Base-by-base conservation (phyloP, 495 filamentous ascomycete genomes). In the Cryomyces antarcticus region DNA sequence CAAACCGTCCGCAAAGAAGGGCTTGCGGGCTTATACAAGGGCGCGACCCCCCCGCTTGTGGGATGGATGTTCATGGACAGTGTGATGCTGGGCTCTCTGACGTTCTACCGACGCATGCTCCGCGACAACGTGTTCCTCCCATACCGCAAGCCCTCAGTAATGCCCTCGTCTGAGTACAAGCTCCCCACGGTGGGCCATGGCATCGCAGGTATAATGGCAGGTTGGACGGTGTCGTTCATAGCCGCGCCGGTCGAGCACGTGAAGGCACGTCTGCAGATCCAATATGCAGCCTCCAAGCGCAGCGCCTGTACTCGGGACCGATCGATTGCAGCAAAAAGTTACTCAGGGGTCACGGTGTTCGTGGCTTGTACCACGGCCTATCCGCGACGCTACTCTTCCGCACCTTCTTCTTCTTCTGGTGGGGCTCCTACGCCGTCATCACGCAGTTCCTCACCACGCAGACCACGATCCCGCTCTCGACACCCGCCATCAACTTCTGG, bases 41-140 rank as follows among this genome's bases (percentile, higher is more conserved):
- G 80, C 54, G 86, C 87, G 10, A 82, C 80, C 4, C 88, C 88
- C 33, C 88, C 86, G 36, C 62, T 94, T 41, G 72, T 93, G 45
- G 89, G 89, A 46, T 97, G 88, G 88, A 93, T 94, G 83, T 79
- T 88, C 57, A 95, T 96, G 88, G 88, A 96, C 60, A 80, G 73
- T 46, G 63, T 94, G 72, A 93, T 95, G 89, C 72, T 97, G 31
- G 89, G 89, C 17, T 87, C 80, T 12, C 66, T 97, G 42, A 88
- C 80, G 30, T 70, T 89, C 41, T 95, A 97, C 62, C 81, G 84
- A 11, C 78, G 78, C 13, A 50, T 93, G 28, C 64, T 97, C 1
- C 74, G 77, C 39, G 74, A 83, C 47, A 69, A 85, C 50, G 63
- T 94, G 43, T 95, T 89, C 63, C 72, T 73, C 36, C 56, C 53